These are phyloP conservation scores for Aspergillus clavatus DNA, from an alignment of 2,329 filamentous ascomycete species.

Conservation along the genomic window DNA sequence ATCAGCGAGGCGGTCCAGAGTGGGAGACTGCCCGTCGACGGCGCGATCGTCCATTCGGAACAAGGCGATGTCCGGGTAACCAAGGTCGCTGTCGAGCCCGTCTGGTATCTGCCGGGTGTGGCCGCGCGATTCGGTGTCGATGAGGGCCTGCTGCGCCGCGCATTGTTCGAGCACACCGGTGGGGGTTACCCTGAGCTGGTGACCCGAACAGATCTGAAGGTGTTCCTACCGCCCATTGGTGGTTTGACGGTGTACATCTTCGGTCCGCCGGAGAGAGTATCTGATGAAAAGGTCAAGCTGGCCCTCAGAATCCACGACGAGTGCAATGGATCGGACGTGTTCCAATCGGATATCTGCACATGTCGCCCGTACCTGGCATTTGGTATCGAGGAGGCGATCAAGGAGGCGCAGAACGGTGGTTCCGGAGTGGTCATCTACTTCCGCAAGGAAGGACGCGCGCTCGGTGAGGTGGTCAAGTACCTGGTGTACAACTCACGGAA, in stretches of 20 bases:
- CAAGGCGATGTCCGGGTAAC: slow-evolving; percentile 85
- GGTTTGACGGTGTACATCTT: slow-evolving; percentile 97
- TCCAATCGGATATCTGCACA: slow-evolving; percentile 96
- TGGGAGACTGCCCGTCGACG: slow-evolving; percentile 72
- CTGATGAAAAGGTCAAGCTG: slow-evolving; percentile 72
- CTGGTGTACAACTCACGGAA: slow-evolving; percentile 58
- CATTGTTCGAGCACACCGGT: slow-evolving; percentile 90
- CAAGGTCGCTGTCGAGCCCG: slow-evolving; percentile 94
- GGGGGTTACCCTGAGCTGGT: slow-evolving; percentile 96
- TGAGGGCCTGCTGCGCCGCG: slow-evolving; percentile 77
- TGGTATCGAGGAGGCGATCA: slow-evolving; percentile 94
- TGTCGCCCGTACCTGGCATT: slow-evolving; percentile 90
- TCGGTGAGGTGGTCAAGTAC: slow-evolving; percentile 91
- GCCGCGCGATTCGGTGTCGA: slow-evolving; percentile 91
- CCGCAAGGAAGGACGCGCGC: slow-evolving; percentile 89
- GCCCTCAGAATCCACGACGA: slow-evolving; percentile 81
- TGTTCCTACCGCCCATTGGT: slow-evolving; percentile 92
- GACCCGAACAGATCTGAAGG: slow-evolving; percentile 87
- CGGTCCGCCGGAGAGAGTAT: slow-evolving; percentile 90
- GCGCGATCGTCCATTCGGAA: slow-evolving; percentile 82
- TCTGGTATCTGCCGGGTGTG: slow-evolving; percentile 81
- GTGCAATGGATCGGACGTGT: slow-evolving; percentile 96
- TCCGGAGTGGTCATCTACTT: slow-evolving; percentile 98
- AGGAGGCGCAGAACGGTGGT: slow-evolving; percentile 89
- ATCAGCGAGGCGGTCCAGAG: slow-evolving; percentile 79